Base-by-base conservation (phyloP, 306 rosid species). In the Biancaea sappan region DNA sequence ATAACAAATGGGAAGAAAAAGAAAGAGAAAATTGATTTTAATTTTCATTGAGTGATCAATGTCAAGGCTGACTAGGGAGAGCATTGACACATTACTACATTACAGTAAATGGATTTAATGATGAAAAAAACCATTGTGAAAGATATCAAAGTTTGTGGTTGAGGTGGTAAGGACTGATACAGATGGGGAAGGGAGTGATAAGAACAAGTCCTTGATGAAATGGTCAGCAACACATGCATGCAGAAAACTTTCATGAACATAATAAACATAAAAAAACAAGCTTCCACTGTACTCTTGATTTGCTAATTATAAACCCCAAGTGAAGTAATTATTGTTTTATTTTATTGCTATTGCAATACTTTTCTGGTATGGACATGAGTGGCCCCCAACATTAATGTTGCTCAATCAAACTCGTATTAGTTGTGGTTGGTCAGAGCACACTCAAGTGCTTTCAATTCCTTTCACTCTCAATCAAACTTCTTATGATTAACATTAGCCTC, bases 321-420 rank as follows among this genome's bases (percentile, higher is more conserved):
- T 59, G n/a, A n/a, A n/a, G n/a, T 71, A 3, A 38, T 6, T 38
- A 60, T 7, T 32, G 31, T 41, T 44, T 28, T 53, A 69, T 69
- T n/a, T n/a, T 66, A 57, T 66, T 79, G n/a, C n/a, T 78, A 56
- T 71, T 68, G 43, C 72, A 19, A 16, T 29, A 52, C 61, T 69
- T 69, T 80, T 70, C 54, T 46, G 78, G 48, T 44, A 19, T 63
- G 57, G 77, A 62, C 63, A 43, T 71, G 22, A 80, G 32, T 80
- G 77, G 69, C 14, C 72, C 84, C 54, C 78, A 47, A 46, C 56
- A 35, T 71, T 81, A 64, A 75, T 81, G 81, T 81, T 76, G 81
- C 76, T 80, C 81, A 69, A 81, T 75, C 77, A 81, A 81, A 53
- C 40, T 69, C 74, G 46, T 65, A 62, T 75, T 64, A 51, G 76